phyloP scores from a whole-genome alignment of 2,329 filamentous ascomycete genomes.

The Helicocarpus griseus region DNA sequence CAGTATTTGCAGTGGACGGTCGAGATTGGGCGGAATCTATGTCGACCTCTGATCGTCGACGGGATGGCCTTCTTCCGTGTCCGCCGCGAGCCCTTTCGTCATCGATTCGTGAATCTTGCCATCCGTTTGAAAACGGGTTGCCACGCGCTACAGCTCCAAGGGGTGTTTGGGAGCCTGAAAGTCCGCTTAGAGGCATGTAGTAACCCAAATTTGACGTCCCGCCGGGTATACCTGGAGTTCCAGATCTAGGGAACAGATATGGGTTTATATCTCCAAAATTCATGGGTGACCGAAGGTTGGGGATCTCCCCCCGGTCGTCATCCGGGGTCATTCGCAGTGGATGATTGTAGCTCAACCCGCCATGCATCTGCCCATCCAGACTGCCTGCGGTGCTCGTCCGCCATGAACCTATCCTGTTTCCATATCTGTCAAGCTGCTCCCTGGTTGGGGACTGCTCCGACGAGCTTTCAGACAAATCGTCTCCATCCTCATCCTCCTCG shows the following conservation, averaged over 20 bases:
- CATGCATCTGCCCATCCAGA: slow-evolving; percentile 13
- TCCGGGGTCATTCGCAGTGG: slow-evolving; percentile 21
- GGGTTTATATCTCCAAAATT: slow-evolving; percentile 29
- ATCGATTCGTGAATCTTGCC: slow-evolving; percentile 26
- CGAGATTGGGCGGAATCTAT: slow-evolving; percentile 28
- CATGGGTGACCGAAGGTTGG: slow-evolving; percentile 26
- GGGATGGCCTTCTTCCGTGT: slow-evolving; percentile 2
- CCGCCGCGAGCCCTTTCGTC: slow-evolving; percentile 18
- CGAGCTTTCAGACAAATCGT: slow-evolving; percentile 27
- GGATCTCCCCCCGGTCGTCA: slow-evolving; percentile 20
- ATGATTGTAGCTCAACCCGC: slow-evolving; percentile 21
- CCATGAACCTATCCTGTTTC: slow-evolving; percentile 7
- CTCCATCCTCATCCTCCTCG: slow-evolving; percentile 57
- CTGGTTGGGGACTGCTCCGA: slow-evolving; percentile 17
- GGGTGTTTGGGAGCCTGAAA: slow-evolving; percentile 41
- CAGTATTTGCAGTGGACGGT: slow-evolving; percentile 37
- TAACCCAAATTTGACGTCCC: slow-evolving; percentile 39
- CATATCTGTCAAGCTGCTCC: slow-evolving; percentile 1
- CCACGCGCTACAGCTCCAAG: slow-evolving; percentile 38
- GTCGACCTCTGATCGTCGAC: slow-evolving; percentile 24
- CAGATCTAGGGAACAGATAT: slow-evolving; percentile 35
- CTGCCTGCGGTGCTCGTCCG: slow-evolving; percentile 5
- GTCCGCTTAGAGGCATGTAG: slow-evolving; percentile 38
- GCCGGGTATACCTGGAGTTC: slow-evolving; percentile 39
- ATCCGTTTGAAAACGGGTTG: slow-evolving; percentile 12